phyloP scores from a whole-genome alignment of 345 rosid genomes.

The Citrus hindsii region DNA sequence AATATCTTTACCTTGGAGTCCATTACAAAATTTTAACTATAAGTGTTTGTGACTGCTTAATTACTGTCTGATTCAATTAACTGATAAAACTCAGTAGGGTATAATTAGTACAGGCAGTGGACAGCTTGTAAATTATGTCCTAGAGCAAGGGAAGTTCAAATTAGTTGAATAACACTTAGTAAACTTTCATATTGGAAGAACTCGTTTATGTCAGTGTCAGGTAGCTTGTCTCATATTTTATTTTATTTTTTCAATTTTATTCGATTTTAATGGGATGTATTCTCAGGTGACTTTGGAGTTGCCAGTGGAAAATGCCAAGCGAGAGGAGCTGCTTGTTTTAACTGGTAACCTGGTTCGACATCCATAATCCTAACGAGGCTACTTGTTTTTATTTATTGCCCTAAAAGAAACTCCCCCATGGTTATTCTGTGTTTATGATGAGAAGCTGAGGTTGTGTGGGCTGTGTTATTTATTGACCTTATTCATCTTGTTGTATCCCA shows the following conservation, averaged over 20 bases:
- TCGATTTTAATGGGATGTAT: neutral
- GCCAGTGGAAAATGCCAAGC: constrained; percentile 38
- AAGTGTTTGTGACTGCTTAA: neutral
- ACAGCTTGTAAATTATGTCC: neutral
- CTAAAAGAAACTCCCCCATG: constrained; percentile 16
- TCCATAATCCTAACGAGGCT: constrained; percentile 12
- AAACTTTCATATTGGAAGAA: neutral
- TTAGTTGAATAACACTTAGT: neutral
- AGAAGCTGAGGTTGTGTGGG: constrained; percentile 5
- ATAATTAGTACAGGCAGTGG: neutral
- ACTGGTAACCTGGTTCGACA: constrained; percentile 35
- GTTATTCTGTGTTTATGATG: neutral
- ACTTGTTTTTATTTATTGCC: neutral
- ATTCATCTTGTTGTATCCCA: neutral
- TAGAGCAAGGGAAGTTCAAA: neutral
- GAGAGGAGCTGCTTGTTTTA: constrained; percentile 45
- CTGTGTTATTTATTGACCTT: neutral
- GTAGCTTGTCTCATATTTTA: neutral
- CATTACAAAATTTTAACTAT: neutral
- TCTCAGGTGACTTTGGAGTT: constrained; percentile 72
- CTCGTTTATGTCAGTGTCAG: neutral
- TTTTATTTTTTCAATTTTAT: neutral
- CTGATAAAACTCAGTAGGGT: neutral
- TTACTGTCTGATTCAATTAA: neutral
- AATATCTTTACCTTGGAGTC: neutral